Conservation (phyloP, 1,139 yeast genomes). For the Kurtzmaniella quercitrusa region DNA sequence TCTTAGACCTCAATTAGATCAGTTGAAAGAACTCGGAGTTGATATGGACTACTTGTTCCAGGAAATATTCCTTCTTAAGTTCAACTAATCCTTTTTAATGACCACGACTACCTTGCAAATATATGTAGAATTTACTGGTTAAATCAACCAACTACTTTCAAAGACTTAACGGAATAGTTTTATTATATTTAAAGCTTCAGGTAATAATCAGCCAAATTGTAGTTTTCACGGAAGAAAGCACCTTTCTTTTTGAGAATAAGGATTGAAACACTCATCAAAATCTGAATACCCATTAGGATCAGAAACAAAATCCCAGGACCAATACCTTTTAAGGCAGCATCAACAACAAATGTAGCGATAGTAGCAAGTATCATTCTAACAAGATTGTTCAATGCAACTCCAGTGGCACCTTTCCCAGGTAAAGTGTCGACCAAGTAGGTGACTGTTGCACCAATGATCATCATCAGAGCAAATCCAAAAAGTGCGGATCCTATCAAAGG, state of each 20-base stretch:
- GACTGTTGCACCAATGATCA: constrained; percentile 75
- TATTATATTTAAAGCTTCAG: constrained; percentile 21
- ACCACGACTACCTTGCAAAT: not conserved
- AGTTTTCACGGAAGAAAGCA: constrained; percentile 59
- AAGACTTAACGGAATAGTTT: not conserved
- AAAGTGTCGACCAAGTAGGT: constrained; percentile 81
- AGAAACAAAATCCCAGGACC: constrained; percentile 71
- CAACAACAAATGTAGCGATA: constrained; percentile 68
- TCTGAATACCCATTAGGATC: constrained; percentile 57
- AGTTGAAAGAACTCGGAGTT: constrained; percentile 63
- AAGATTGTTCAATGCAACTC: constrained; percentile 78
- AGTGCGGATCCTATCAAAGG: constrained; percentile 77
- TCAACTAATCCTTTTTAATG: not conserved
- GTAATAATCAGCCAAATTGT: constrained; percentile 56
- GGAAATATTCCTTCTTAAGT: constrained; percentile 15
- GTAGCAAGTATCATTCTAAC: constrained; percentile 74
- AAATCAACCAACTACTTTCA: too few species aligned
- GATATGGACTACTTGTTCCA: constrained; percentile 66
- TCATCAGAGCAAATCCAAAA: constrained; percentile 82
- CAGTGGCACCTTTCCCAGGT: constrained; percentile 88
- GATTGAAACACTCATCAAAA: constrained; percentile 41
- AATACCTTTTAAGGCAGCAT: constrained; percentile 59
- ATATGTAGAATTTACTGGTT: not conserved
- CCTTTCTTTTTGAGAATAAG: constrained; percentile 56
- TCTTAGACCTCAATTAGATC: constrained; percentile 57